Conservation (phyloP, 1,139 yeast species). For the Debaryomyces subglobosus region DNA sequence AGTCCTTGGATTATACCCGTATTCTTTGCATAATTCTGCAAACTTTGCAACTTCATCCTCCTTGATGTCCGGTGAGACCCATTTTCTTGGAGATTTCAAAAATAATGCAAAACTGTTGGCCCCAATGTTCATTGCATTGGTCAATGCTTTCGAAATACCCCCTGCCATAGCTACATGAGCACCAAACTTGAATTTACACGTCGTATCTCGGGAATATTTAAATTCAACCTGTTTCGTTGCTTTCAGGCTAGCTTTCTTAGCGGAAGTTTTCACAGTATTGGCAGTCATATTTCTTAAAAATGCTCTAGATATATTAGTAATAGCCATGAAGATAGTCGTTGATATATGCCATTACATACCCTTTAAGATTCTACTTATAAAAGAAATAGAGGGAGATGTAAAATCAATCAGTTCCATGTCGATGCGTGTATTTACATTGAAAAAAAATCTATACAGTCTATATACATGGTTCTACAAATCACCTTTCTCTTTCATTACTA, state of each 20-base stretch:
- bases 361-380: neutral
- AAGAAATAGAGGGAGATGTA: neutral
- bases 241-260: slow-evolving; percentile 15
- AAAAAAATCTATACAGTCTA: slow-evolving; percentile 6
- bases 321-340: neutral
- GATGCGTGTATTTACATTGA: neutral
- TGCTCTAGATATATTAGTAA: neutral
- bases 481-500: neutral
- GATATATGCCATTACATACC: neutral
- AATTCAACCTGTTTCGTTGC: slow-evolving; percentile 14
- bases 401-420: neutral
- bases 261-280: slow-evolving; percentile 11
- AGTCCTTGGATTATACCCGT: slow-evolving; percentile 70
- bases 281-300: neutral
- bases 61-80: slow-evolving; percentile 82
- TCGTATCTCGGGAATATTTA: slow-evolving; percentile 25
- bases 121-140: slow-evolving; percentile 75
- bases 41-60: slow-evolving; percentile 70
- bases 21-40: slow-evolving; percentile 58
- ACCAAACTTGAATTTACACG: slow-evolving; percentile 59
- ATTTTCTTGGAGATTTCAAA: slow-evolving; percentile 85
- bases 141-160: slow-evolving; percentile 74
- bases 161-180: slow-evolving; percentile 81
- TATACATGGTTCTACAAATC: neutral
- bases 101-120: slow-evolving; percentile 89